Evolutionary conservation across 2,329 filamentous ascomycete genomes (phyloP).

Genomic region (Pseudogymnoascus sp.): DNA sequence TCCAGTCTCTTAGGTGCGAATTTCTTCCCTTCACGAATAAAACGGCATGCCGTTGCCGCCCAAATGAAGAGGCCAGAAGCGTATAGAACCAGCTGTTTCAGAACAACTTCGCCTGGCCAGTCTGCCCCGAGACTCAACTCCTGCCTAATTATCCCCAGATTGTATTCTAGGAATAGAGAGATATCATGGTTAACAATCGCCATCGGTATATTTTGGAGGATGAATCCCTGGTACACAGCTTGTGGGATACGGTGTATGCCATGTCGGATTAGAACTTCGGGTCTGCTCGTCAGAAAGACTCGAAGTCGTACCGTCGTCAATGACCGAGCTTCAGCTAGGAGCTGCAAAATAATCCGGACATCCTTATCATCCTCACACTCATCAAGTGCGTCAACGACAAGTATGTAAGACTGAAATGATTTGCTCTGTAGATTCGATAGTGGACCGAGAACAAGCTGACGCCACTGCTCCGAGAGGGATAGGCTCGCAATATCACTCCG

Average conservation of each 20-base stretch:
- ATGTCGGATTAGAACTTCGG: conserved; percentile 22
- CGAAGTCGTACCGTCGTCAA: conserved; percentile 18
- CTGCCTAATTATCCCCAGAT: conserved; percentile 14
- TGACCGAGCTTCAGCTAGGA: conserved; percentile 17
- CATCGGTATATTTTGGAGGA: background rate
- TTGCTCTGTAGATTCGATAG: conserved; percentile 23
- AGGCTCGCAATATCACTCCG: conserved; percentile 13
- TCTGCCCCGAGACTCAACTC: conserved; percentile 10
- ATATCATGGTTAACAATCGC: conserved; percentile 17
- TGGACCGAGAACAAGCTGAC: conserved; percentile 33
- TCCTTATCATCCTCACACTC: conserved; percentile 23
- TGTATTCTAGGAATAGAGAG: conserved; percentile 13
- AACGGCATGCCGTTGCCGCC: conserved; percentile 25
- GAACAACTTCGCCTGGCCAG: conserved; percentile 13
- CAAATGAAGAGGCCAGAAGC: conserved; percentile 27
- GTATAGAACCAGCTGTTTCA: conserved; percentile 20
- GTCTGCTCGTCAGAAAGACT: conserved; percentile 27
- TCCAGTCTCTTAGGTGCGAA: too few species aligned
- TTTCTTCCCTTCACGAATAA: conserved; percentile 16
- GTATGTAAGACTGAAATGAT: too few species aligned
- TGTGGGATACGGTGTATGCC: conserved; percentile 11
- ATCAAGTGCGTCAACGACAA: conserved; percentile 28
- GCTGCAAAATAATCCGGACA: conserved; percentile 18
- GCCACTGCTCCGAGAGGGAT: conserved; percentile 36
- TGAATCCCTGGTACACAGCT: background rate